Base-by-base conservation (phyloP, 305 asterid genomes). In the Rubia peregrina region DNA sequence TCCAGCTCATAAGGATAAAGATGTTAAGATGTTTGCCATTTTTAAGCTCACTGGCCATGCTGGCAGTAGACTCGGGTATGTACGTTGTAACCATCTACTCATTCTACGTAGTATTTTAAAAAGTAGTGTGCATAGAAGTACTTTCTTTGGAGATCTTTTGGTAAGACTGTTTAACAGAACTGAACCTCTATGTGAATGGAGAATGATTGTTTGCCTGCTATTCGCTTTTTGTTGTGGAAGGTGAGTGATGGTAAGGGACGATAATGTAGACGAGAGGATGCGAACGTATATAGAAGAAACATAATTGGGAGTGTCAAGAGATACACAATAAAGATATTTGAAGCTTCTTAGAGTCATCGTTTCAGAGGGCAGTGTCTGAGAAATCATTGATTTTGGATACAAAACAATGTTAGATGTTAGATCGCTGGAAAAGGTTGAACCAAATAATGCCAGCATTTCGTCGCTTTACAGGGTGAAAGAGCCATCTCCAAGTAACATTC, bases 271-370 rank as follows among this genome's bases (percentile, higher is more conserved):
- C n/a, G n/a, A n/a, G n/a, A n/a, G n/a, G n/a, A n/a, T n/a, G n/a
- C n/a, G n/a, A n/a, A n/a, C n/a, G n/a, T n/a, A n/a, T n/a, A n/a
- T n/a, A n/a, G n/a, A n/a, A n/a, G n/a, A n/a, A n/a, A n/a, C n/a
- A n/a, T n/a, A n/a, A n/a, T n/a, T n/a, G n/a, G n/a, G 89, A 10
- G 72, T 79, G 64, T 82, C 95, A 10, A 84, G 81, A 80, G 96
- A 89, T 6, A 40, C 86, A 60, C 96, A 86, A 62, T 55, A 86
- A 62, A 86, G 96, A 71, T 87, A 44, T 62, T 62, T 62, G 67
- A 62, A 62, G 67, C 67, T 62, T 24, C 67, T 62, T 0, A 12
- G 19, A 36, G 67, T 33, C 6, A 6, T 62, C 7, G 8, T 36
- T 17, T 7, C 19, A 7, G 85, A 82, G 41, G 44, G 40, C 24